Percentiles rank a stretch among this genome's conserved stretches.
Evolutionary conservation across 768 basidiomycete genomes (phyloP).

Genomic region (Bullera alba): DNA sequence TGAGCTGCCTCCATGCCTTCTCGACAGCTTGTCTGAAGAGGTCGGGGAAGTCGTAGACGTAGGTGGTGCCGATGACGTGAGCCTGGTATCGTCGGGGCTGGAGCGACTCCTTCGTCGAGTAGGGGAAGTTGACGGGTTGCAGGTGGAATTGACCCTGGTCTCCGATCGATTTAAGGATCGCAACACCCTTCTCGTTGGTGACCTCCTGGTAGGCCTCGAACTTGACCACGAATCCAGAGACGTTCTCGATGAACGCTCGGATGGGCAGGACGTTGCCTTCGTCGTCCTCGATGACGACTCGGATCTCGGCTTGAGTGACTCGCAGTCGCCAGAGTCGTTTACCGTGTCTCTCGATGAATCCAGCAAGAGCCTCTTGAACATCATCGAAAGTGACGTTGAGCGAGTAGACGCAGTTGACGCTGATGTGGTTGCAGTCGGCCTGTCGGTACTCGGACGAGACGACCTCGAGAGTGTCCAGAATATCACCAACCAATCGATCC

Average conservation of each 20-base stretch:
- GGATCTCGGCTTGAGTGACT: constrained; percentile 95
- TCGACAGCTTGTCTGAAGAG: constrained; percentile 95
- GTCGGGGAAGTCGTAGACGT: constrained; percentile 98
- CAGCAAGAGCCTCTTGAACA: constrained; percentile 92
- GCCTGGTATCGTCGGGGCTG: constrained; percentile 99
- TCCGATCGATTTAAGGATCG: constrained; percentile 94
- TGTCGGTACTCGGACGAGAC: constrained; percentile 82
- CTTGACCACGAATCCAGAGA: constrained; percentile 97
- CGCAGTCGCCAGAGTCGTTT: constrained; percentile 97
- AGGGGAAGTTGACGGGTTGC: constrained; percentile 85
- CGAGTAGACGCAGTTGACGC: constrained; percentile 98
- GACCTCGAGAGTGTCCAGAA: constrained; percentile 91
- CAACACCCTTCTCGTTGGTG: constrained; percentile 86
- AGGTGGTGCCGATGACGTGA: constrained; percentile 95
- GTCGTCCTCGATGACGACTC: constrained; percentile 85
- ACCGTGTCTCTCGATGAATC: constrained; percentile 97
- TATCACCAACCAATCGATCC: constrained; percentile 86
- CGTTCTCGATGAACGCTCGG: constrained; percentile 96
- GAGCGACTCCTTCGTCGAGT: constrained; percentile 94
- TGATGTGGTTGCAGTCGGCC: constrained; percentile 97
- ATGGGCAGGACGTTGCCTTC: constrained; percentile 94
- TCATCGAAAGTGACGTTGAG: constrained; percentile 92
- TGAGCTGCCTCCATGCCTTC: constrained; percentile 66
- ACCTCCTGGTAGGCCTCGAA: constrained; percentile 98
- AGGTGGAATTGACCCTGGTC: constrained; percentile 95